These are phyloP conservation scores for Tricholoma flavovirens DNA, from an alignment of 768 basidiomycete genomes.

Conservation along the genomic window DNA sequence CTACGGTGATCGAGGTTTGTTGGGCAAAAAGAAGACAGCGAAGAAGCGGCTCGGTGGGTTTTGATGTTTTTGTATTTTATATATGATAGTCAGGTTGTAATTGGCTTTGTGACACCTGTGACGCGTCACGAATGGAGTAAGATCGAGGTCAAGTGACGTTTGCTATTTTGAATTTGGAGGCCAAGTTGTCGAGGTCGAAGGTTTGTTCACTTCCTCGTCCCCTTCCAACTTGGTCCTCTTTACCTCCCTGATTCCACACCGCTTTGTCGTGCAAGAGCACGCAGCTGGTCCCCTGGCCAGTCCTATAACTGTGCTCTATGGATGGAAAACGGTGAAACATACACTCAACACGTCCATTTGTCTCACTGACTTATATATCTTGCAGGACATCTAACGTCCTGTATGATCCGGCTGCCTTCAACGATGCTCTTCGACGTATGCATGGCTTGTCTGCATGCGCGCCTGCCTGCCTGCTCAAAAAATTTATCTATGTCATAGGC, in stretches of 20 bases:
- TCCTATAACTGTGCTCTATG: constrained; percentile 65
- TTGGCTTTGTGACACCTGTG: no score
- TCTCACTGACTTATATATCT: constrained; percentile 20
- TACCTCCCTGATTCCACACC: constrained; percentile 12
- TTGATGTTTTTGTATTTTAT: constrained; percentile 37
- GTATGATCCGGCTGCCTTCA: constrained; percentile 56
- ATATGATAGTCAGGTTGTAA: no score
- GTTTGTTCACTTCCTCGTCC: constrained; percentile 1
- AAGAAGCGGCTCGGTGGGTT: constrained; percentile 79
- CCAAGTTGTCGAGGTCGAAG: constrained; percentile 1
- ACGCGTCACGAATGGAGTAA: no score
- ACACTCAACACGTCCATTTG: constrained; percentile 3
- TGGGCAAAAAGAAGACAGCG: constrained; percentile 46
- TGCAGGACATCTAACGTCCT: constrained; percentile 53
- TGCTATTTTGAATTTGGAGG: constrained; percentile 17
- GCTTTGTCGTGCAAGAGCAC: constrained; percentile 55
- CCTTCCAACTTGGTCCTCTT: constrained; percentile 5
- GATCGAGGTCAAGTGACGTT: constrained; percentile 24
- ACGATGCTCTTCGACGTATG: constrained; percentile 66
- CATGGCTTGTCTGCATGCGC: constrained; percentile 5
- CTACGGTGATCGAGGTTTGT: constrained; percentile 54
- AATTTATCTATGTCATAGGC: constrained; percentile 34
- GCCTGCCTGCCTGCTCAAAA: constrained; percentile 11
- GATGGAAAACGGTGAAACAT: constrained; percentile 60
- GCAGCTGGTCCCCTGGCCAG: constrained; percentile 68